Evolutionary conservation across 164 flowering plant species (phyloP), one percentile per base, ranked within the genome.

Genomic region (Umbilicus rupestris): DNA sequence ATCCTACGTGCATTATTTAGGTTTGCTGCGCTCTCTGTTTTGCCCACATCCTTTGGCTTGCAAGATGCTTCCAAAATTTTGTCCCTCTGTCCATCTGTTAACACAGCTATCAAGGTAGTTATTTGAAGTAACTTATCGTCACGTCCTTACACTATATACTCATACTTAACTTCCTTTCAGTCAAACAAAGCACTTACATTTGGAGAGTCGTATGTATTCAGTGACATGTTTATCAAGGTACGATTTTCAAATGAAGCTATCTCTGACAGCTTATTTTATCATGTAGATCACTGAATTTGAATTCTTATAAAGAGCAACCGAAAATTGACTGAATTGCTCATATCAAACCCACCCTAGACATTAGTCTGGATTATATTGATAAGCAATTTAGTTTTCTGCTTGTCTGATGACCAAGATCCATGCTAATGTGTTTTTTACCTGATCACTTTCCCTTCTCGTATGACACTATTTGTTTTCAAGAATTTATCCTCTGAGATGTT

Each of bases 1-100:
- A 17, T 39, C 65, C 68, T 66, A 50, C 30, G 3, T 33, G 41
- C 29, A 19, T 62, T 17, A 29, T 80, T 70, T 89, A 94, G 99
- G 97, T 80, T 89, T 71, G 92, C 89, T 73, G 80, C 90, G 57
- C 93, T 91, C 67, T 77, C 97, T 28, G 84, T 94, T 66, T 76
- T 94, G 68, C 90, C 97, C 52, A 39, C 95, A 64, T 83, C 85
- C 67, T 87, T 85, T 77, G 84, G 81, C 31, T 66, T 75, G 19
- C 90, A 87, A 74, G 99, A 94, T 82, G 97, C 97, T 72, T 77
- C 79, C 47, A 87, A 88, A 80, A 79, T 91, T 73, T 70, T 94
- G 70, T 82, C 85, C 16, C 81, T 75, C 69, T 87, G 95, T 71
- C 88, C 88, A 65, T 86, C 93, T 70, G 77, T 94, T 69, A 88